Evolutionary conservation across 1,139 yeast species (phyloP), one percentile per base, ranked within the genome.

Genomic region (Trichomonascaceae sp.): DNA sequence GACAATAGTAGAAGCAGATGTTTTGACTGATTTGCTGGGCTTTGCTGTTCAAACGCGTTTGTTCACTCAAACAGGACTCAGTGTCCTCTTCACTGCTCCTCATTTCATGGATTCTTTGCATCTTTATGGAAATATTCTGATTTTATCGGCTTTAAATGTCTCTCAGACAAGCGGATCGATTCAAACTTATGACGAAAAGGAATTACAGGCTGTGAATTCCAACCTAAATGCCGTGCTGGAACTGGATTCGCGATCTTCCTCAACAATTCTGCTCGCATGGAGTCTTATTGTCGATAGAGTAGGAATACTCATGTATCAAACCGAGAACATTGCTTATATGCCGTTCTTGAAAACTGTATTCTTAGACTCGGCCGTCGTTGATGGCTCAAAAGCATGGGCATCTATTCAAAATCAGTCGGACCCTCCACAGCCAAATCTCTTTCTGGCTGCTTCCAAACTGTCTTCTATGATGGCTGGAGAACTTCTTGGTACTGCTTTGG

Each of bases 251-350:
- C 63, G 72, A 10, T 59, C 70, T 1, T 80, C 81, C 56, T 70
- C 88, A 0, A 71, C 85, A 3, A 70, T 84, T 1, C 67, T 80
- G 50, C 85, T 86, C 61, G 79, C 83, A 36, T 89, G 96, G 96
- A 80, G 88, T 12, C 79, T 87, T 19, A 70, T 84, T 5, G 65
- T 85, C 8, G 82, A 82, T 60, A 73, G 84, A 52, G 82, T 84
- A 57, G 74, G 78, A 3, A 71, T 77, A 45, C 67, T 48, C 15
- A 24, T 39, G 20, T 44, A 36, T 13, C 41, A 36, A 15, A 36
- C 41, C 5, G 41, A 36, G 17, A 36, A 36, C 17, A 15, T 6
- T 13, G 41, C 41, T 36, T 36, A 36, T 13, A 36, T 36, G 41
- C 41, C 41, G 41, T 36, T 36, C 8, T 15, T 36, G 17, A 36